Evolutionary conservation across 768 basidiomycete species (phyloP), one percentile per base, ranked within the genome.

Genomic region (Xerocomellus dryophilus): DNA sequence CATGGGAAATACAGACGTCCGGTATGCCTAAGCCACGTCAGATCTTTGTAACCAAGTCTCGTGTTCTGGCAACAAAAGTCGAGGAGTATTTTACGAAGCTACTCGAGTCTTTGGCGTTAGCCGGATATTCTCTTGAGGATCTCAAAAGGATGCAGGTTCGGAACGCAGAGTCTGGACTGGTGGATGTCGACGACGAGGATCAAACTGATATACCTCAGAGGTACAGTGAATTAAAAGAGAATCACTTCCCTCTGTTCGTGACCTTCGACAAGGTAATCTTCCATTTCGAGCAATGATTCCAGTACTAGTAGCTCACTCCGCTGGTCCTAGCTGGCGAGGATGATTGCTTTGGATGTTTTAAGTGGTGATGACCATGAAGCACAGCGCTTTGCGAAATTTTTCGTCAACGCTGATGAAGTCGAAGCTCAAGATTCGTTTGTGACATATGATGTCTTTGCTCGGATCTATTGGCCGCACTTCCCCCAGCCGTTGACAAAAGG

Each of bases 21-120:
- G 70, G 65, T 17, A 65, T 73, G 36, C 63, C 70, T 1, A 81
- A 78, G 60, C 82, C 84, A 4, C 77, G 85, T 12, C 88, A 90
- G 60, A 65, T 90, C 12, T 90, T 90, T 55, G 80, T 90, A 2
- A 89, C 88, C 0, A 83, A 86, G 60, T 89, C 87, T 2, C 76
- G 75, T 17, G 73, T 82, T 17, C 76, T 90, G 4, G 85, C 85
- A 0, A 71, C 70, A n/a, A 86, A 85, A 57, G 88, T 90, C n/a
- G 76, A 84, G 56, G 81, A 84, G 40, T 83, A 86, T 61, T 90
- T 83, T 59, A 50, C 58, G 5, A 80, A 80, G 58, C 67, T 88
- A 17, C 58, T 78, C 10, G 68, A 74, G 9, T 80, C 83, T 0
- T 65, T 82, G 31, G 57, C 65, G 3, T 61, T 74, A 3, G 72